Percentiles rank a stretch among this genome's conserved stretches.
Evolutionary conservation across 2,329 filamentous ascomycete species (phyloP).

Genomic region (Aspergillus persii): DNA sequence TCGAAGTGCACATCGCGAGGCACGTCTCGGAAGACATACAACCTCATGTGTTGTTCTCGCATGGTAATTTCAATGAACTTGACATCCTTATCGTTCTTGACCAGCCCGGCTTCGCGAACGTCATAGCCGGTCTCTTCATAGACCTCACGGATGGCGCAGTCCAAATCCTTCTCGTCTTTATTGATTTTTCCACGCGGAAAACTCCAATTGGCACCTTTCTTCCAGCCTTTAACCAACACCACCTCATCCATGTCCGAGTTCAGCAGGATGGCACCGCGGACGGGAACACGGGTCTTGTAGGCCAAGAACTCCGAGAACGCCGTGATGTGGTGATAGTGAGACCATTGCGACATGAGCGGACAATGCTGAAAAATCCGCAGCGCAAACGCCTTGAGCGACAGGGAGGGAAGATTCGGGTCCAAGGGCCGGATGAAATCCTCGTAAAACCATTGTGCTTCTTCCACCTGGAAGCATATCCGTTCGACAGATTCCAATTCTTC

Average conservation of each 20-base stretch:
- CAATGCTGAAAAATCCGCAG: conserved; percentile 92
- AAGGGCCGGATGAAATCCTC: conserved; percentile 96
- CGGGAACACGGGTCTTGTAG: conserved; percentile 93
- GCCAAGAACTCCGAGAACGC: conserved; percentile 90
- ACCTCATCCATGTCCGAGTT: conserved; percentile 93
- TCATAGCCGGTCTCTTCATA: conserved; percentile 96
- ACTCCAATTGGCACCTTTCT: conserved; percentile 93
- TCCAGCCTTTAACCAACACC: conserved; percentile 95
- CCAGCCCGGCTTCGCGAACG: conserved; percentile 69
- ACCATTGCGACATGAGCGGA: conserved; percentile 79
- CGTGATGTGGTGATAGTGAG: conserved; percentile 70
- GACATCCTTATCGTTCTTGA: conserved; percentile 67
- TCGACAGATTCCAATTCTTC: conserved; percentile 87
- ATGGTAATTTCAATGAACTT: conserved; percentile 88
- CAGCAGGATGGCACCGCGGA: conserved; percentile 88
- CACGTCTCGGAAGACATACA: conserved; percentile 89
- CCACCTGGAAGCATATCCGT: conserved; percentile 96
- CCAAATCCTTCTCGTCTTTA: conserved; percentile 89
- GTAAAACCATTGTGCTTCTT: conserved; percentile 99
- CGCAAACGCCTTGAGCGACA: conserved; percentile 82
- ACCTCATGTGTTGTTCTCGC: conserved; percentile 85
- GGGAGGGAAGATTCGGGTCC: conserved; percentile 78
- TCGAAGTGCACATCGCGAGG: conserved; percentile 85
- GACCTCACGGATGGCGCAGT: conserved; percentile 90
- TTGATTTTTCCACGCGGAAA: conserved; percentile 98